Conservation (phyloP, 495 filamentous ascomycete species). For the Penicillium robsamsonii region DNA sequence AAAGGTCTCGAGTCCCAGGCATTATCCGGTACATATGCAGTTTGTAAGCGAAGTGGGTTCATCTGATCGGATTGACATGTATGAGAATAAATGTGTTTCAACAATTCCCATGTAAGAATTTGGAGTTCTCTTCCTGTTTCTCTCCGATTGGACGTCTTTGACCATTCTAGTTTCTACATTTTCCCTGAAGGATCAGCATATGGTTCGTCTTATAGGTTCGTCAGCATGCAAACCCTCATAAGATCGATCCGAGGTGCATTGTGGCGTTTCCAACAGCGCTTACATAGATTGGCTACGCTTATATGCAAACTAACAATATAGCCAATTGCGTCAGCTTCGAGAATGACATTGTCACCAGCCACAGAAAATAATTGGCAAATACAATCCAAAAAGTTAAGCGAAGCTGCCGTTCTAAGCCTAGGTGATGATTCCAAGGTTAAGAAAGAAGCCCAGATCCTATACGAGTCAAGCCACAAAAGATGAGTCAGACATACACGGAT, state of each 20-base stretch:
- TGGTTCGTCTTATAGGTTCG: not conserved
- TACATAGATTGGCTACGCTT: not conserved
- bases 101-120: not conserved
- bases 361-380: not conserved
- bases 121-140: not conserved
- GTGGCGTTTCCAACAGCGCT: slow-evolving; percentile 2
- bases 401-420: not conserved
- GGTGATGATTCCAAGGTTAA: not conserved
- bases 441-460: not conserved
- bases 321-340: not conserved
- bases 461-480: not conserved
- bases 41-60: not conserved
- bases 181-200: not conserved
- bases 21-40: too few relatives aligned
- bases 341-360: not conserved
- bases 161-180: not conserved
- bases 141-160: not conserved
- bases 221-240: not conserved
- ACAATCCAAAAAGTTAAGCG: not conserved
- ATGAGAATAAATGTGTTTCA: not conserved
- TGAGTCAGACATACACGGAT: not conserved
- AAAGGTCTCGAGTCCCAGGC: too few relatives aligned
- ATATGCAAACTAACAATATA: not conserved
- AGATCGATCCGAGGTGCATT: not conserved
- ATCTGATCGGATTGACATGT: too few relatives aligned